Conservation (phyloP, 371 early-diverging fungal species). For the Hamiltosporidium magnivora region DNA sequence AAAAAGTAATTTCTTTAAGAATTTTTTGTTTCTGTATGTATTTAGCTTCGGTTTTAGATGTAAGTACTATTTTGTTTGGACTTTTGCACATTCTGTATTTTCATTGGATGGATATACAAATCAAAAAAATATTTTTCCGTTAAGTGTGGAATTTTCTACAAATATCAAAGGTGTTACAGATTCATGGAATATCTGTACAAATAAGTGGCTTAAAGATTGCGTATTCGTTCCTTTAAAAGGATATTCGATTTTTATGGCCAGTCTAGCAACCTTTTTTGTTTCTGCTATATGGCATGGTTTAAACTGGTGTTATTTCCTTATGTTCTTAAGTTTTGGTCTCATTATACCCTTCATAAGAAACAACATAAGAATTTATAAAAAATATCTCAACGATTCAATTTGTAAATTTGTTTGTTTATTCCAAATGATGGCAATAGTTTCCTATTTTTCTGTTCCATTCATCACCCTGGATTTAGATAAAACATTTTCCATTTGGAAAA, state of each 20-base stretch:
- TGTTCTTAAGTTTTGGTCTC: slow-evolving; percentile 33
- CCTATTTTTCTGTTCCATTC: not conserved
- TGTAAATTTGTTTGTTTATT: not conserved
- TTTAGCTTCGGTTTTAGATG: slow-evolving; percentile 19
- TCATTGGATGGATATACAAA: slow-evolving; percentile 18
- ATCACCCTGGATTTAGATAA: not conserved
- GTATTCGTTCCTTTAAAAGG: slow-evolving; percentile 26
- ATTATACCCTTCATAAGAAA: slow-evolving; percentile 12
- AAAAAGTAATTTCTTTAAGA: not conserved
- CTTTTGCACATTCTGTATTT: slow-evolving; percentile 30
- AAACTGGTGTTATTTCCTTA: slow-evolving; percentile 32
- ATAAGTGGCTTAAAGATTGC: slow-evolving; percentile 32
- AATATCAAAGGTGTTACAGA: slow-evolving; percentile 29
- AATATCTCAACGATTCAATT: not conserved
- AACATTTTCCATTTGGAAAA: slow-evolving; percentile 1
- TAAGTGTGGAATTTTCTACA: slow-evolving; percentile 33
- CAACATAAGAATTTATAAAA: slow-evolving; percentile 5
- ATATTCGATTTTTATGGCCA: slow-evolving; percentile 20
- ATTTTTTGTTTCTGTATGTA: slow-evolving; percentile 11
- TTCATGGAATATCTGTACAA: slow-evolving; percentile 38
- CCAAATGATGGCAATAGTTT: not conserved
- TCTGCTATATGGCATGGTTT: slow-evolving; percentile 41
- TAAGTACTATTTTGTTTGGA: slow-evolving; percentile 45
- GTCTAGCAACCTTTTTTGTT: slow-evolving; percentile 23
- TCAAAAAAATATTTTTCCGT: slow-evolving; percentile 26